phyloP scores from a whole-genome alignment of 106 monocot species.

The Phalaenopsis aphrodite region DNA sequence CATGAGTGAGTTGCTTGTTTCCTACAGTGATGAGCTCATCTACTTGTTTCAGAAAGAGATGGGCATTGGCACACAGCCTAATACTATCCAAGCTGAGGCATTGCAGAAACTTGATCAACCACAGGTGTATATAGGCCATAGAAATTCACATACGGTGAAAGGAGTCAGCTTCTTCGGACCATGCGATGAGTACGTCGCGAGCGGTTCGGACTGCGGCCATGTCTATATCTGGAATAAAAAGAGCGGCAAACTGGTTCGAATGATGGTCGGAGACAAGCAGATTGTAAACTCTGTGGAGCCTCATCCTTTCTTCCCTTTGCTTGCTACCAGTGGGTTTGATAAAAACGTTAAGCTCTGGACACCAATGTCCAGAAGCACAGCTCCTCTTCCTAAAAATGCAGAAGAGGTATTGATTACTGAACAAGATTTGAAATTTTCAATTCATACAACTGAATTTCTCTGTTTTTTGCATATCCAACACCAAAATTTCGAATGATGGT shows the following conservation, averaged over 20 bases:
- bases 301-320: slow-evolving; percentile 65
- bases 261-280: slow-evolving; percentile 68
- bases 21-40: slow-evolving; percentile 80
- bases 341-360: slow-evolving; percentile 78
- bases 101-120: slow-evolving; percentile 20
- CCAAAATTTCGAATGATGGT: too few species aligned
- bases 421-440: background rate
- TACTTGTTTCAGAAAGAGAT: slow-evolving; percentile 70
- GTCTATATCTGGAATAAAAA: slow-evolving; percentile 79
- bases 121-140: slow-evolving; percentile 76
- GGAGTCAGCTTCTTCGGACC: slow-evolving; percentile 82
- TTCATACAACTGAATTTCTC: too few species aligned
- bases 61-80: slow-evolving; percentile 54
- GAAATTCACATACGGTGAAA: slow-evolving; percentile 69
- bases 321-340: slow-evolving; percentile 79
- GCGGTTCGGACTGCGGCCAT: slow-evolving; percentile 89
- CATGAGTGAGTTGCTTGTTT: slow-evolving; percentile 70
- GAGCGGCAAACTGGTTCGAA: slow-evolving; percentile 47
- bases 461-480: too few species aligned
- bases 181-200: slow-evolving; percentile 64
- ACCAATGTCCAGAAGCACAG: slow-evolving; percentile 28
- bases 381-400: slow-evolving; percentile 39
- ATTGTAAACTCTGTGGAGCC: slow-evolving; percentile 81
- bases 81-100: slow-evolving; percentile 20
- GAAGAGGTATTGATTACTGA: slow-evolving; percentile 31